A percentile compares a stretch with the other conserved stretches of the same genome.
Evolutionary conservation across 768 basidiomycete species (phyloP).

Genomic region (Agrocybe chaxingu): DNA sequence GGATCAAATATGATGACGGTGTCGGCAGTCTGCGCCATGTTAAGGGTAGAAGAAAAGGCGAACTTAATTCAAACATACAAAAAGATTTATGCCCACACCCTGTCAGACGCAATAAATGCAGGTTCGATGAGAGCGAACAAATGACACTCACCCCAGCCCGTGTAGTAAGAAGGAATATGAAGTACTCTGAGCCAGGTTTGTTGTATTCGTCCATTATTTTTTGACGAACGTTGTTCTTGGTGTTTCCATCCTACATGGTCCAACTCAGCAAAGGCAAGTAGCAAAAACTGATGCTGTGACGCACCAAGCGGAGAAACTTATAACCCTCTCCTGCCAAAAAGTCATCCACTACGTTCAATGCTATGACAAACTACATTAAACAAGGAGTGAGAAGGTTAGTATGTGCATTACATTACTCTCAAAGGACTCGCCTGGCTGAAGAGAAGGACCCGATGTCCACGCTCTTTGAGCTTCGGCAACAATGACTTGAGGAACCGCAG

Average conservation of each 20-base stretch:
- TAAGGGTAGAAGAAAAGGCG: not conserved
- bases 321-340: slow-evolving; percentile 79
- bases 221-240: slow-evolving; percentile 82
- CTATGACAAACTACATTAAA: slow-evolving; percentile 73
- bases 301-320: slow-evolving; percentile 76
- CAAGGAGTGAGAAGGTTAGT: slow-evolving; percentile 1
- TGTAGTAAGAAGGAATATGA: slow-evolving; percentile 89
- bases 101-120: slow-evolving; percentile 13
- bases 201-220: slow-evolving; percentile 96
- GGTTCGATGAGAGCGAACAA: not conserved
- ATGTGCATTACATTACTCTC: not conserved
- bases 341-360: slow-evolving; percentile 84
- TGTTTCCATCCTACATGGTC: slow-evolving; percentile 74
- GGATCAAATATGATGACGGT: slow-evolving; percentile 93
- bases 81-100: slow-evolving; percentile 90
- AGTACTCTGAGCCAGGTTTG: slow-evolving; percentile 78
- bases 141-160: slow-evolving; percentile 66
- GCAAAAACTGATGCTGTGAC: slow-evolving; percentile 11
- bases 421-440: slow-evolving; percentile 76
- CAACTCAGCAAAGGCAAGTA: slow-evolving; percentile 1
- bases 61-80: slow-evolving; percentile 25
- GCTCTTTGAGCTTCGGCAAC: slow-evolving; percentile 78
- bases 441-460: slow-evolving; percentile 84
- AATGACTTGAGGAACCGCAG: slow-evolving; percentile 72
- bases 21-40: slow-evolving; percentile 67